Evolutionary conservation across 225 moss, liverwort and hornwort genomes (phyloP).

Genomic region (Pleurozium schreberi): DNA sequence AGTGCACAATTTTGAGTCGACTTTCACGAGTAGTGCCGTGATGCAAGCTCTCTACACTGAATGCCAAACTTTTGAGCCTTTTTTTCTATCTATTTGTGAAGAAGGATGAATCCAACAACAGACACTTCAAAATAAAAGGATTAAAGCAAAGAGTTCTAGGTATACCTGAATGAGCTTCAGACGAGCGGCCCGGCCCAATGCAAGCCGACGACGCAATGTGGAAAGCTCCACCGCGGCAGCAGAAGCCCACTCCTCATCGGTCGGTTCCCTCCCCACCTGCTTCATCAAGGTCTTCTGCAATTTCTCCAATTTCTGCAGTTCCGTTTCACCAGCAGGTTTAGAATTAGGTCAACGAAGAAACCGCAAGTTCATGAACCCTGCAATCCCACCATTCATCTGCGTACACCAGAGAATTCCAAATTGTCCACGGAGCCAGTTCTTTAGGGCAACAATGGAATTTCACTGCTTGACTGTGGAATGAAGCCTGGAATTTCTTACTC

Average conservation of each 20-base stretch:
- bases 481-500: no score
- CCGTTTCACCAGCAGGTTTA: not conserved
- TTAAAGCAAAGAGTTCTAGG: not conserved
- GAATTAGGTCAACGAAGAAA: not conserved
- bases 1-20: not conserved
- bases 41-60: not conserved
- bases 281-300: slow-evolving; percentile 14
- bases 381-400: not conserved
- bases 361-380: not conserved
- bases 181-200: slow-evolving; percentile 64
- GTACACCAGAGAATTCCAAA: not conserved
- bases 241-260: slow-evolving; percentile 71
- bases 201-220: slow-evolving; percentile 59
- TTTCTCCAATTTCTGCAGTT: slow-evolving; percentile 47
- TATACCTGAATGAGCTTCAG: slow-evolving; percentile 73
- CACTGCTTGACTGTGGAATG: not conserved
- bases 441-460: no score
- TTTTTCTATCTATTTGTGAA: no score
- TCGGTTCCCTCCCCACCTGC: slow-evolving; percentile 37
- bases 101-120: not conserved
- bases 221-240: slow-evolving; percentile 44
- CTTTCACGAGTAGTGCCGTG: not conserved
- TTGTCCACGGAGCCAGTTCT: not conserved
- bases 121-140: no score
- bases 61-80: not conserved